Conservation (phyloP, 208 protist species). For the Trichomonas gallinae region DNA sequence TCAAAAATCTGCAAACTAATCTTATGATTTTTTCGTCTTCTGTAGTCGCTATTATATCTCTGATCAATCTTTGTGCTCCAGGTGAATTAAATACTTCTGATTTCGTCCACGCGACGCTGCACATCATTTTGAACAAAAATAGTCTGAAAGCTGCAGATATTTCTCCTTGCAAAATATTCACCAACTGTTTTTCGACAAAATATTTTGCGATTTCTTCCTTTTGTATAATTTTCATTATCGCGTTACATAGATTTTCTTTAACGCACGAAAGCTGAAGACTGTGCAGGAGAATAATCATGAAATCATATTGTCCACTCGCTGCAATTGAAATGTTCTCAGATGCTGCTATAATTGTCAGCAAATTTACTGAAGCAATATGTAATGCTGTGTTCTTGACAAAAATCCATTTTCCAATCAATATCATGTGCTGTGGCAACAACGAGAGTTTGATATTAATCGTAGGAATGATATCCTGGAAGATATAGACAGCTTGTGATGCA, state of each 20-base stretch:
- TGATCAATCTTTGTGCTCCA: background rate
- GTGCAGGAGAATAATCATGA: background rate
- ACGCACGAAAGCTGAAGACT: background rate
- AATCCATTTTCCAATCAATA: background rate
- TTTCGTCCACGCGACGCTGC: background rate
- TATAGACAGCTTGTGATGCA: background rate
- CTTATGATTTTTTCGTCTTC: background rate
- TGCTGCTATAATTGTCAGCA: background rate
- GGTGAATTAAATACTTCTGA: background rate
- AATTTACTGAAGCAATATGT: background rate
- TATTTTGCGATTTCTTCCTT: background rate
- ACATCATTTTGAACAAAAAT: background rate
- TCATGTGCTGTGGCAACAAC: background rate
- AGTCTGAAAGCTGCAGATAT: background rate
- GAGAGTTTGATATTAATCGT: background rate
- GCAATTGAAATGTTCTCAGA: background rate
- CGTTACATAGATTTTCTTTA: background rate
- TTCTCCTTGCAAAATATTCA: background rate
- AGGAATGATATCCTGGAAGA: background rate
- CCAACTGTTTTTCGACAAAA: background rate
- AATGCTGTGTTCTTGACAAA: background rate
- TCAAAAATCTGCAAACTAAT: background rate
- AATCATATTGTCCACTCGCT: background rate
- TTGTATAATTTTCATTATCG: background rate
- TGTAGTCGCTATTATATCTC: background rate